Base-by-base conservation (phyloP, 2,329 filamentous ascomycete genomes). In the Alternaria consortialis region DNA sequence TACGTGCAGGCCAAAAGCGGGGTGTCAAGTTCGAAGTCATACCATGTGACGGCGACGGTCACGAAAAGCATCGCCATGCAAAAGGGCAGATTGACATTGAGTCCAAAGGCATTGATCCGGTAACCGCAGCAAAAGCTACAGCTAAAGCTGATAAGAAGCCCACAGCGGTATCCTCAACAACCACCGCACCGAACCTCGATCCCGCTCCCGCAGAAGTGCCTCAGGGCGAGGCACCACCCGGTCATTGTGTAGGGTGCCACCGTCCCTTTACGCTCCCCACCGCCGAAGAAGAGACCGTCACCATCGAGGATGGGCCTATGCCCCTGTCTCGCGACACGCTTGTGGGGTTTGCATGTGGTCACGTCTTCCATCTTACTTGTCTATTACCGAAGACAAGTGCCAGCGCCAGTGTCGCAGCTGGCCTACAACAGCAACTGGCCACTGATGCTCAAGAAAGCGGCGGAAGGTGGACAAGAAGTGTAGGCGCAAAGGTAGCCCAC, bases 21-120 rank as follows among this genome's bases (percentile, higher is more conserved):
- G 95, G 91, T 0, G 92, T 99, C 74, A 96, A 94, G 73, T 98
- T 98, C 69, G 91, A 97, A 67, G 87, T 97, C 7, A 77, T 85
- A 2, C 74, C 70, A 3, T 76, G 73, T 55, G 68, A 84, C 9
- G 82, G 84, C 53, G 64, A 65, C 29, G 15, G 46, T 52, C 43
- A 60, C 48, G 60, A 58, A 52, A 68, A 55, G 56, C 62, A 59
- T 44, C 53, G 53, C n/a, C 63, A 59, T 9, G 50, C 51, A 8
- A 61, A 67, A 13, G 70, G 68, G 42, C 68, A 74, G 53, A 17
- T 75, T 15, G 73, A 76, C 27, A 57, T 77, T 20, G 58, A 69
- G 36, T 56, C 76, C 0, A 75, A 74, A 59, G 68, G 69, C 47
- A 64, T 78, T 7, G 70, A 75, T 37, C 64, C 74, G 9, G 54